phyloP scores from a whole-genome alignment of 371 early-diverging fungal genomes.

The Mucor racemosus region DNA sequence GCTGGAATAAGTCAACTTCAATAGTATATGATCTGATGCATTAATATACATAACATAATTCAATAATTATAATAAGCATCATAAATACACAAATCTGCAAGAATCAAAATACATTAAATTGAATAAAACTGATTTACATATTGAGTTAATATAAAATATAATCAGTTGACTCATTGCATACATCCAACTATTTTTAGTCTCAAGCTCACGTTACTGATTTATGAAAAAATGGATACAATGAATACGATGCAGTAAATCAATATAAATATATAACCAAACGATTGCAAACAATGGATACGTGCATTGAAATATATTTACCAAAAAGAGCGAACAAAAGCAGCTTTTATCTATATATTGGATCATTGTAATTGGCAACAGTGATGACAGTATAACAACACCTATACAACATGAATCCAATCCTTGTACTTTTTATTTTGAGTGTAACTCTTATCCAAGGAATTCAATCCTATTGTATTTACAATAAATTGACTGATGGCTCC shows the following conservation, averaged over 20 bases:
- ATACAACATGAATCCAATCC: background rate
- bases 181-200: no score
- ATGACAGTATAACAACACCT: background rate
- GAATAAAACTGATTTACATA: no score
- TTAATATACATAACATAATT: no score
- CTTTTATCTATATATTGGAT: background rate
- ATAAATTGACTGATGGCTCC: constrained; percentile 2
- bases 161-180: no score
- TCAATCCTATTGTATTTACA: constrained; percentile 17
- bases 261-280: background rate
- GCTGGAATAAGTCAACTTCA: no score
- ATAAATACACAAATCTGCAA: no score
- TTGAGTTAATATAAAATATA: no score
- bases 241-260: background rate
- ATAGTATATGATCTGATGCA: no score
- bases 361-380: background rate
- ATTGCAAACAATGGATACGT: background rate
- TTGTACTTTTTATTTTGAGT: background rate
- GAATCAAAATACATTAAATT: no score
- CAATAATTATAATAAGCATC: no score
- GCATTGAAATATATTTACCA: background rate
- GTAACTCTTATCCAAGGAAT: background rate
- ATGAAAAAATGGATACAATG: no score
- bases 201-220: no score
- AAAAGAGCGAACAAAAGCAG: constrained; percentile 6